Conservation (phyloP, 192 early-diverging fungal species). For the Jimgerdemannia lactiflua region DNA sequence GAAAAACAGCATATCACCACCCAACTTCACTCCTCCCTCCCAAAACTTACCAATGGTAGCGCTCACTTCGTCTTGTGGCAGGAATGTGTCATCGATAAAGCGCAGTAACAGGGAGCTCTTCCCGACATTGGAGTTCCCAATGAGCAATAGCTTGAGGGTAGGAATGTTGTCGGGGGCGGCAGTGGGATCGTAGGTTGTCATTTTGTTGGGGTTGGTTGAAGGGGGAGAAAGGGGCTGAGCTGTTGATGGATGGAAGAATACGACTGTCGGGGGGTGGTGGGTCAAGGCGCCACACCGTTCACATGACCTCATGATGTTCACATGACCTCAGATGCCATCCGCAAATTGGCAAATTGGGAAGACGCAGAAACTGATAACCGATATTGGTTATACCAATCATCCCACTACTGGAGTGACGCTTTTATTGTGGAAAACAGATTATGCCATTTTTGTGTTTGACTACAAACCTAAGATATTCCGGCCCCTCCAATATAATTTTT, state of each 20-base stretch:
- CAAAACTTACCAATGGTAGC: slow-evolving; percentile 72
- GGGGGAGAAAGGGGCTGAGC: not conserved
- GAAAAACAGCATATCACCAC: not conserved
- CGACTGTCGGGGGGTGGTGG: no score
- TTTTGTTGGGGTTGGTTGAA: not conserved
- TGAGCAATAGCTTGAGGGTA: slow-evolving; percentile 92
- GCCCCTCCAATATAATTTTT: slow-evolving; percentile 9
- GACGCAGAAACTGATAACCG: no score
- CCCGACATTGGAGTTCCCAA: slow-evolving; percentile 95
- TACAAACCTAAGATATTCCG: slow-evolving; percentile 28
- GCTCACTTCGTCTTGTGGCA: slow-evolving; percentile 87
- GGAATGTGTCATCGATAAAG: slow-evolving; percentile 93
- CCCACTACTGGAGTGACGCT: no score
- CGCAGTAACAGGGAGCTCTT: slow-evolving; percentile 92
- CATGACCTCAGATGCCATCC: no score
- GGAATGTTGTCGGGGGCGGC: slow-evolving; percentile 19
- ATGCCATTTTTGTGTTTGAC: no score
- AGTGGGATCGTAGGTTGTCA: not conserved
- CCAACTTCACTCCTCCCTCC: not conserved
- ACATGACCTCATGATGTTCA: no score
- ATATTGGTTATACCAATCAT: no score
- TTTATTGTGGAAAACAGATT: no score
- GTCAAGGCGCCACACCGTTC: no score
- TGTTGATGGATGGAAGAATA: no score
- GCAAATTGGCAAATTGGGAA: no score